Base-by-base conservation (phyloP, 192 early-diverging fungal species). In the Gorgonomyces haynaldii region DNA sequence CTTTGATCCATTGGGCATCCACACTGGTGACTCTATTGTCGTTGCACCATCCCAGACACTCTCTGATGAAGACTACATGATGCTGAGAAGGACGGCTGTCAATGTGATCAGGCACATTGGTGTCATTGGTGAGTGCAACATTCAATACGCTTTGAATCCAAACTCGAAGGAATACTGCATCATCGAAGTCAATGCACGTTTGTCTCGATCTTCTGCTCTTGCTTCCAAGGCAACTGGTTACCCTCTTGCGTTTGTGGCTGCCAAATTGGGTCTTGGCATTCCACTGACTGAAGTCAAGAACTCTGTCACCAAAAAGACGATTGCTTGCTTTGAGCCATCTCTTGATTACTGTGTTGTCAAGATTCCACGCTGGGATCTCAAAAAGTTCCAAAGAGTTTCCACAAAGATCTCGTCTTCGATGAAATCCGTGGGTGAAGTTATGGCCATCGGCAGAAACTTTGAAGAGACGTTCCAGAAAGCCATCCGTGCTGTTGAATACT, bases 21-120 rank as follows among this genome's bases (percentile, higher is more conserved):
- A 98, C 62, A 98, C 95, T n/a, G 95, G 95, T 42, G 95, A 98
- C 58, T 94, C 91, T 10, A 98, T 98, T 50, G 95, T 98, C 9
- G 87, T 98, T 52, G 95, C 95, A 5, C 95, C 95, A 20, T 88
- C 85, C 19, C 95, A 98, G 66, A 98, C 95, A 17, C 72, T 98
- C 26, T 85, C 82, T 40, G 91, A 98, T 66, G 91, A 91, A 42
- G 95, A 98, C 61, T 98, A 98, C 72, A 87, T 93, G 67, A 98
- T 98, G 95, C 80, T 98, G 20, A 82, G 95, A 52, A 81, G 86
- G 4, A 88, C 92, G 0, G 95, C 95, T 13, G 82, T 96, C 45
- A 98, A 93, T 40, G 85, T 98, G 23, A 91, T 98, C 52, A 84
- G 95, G 38, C 91, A 94, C 61, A 68, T 98, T 42, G 95, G 95